Evolutionary conservation across 1,284 basidiomycete genomes (phyloP), one percentile per base, ranked within the genome.

Genomic region (Cutaneotrichosporon sp.): DNA sequence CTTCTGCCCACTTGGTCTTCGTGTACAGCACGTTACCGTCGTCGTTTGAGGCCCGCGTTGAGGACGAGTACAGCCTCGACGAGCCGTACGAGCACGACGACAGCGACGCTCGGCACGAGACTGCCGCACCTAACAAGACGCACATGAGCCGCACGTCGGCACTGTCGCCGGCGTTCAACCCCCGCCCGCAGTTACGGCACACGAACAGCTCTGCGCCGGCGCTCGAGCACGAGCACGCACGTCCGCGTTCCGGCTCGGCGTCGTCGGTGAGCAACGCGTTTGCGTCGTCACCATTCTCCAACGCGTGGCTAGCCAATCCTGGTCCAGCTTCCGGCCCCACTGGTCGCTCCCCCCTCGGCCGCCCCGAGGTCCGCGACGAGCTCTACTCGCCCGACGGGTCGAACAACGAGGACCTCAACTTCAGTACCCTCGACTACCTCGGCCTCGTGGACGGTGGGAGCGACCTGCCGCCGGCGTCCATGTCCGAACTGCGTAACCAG

Each of bases 341-440:
- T 13, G 48, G 56, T 17, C 49, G 62, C 42, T 70, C 69, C 18
- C 68, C 68, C 21, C 60, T 70, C 8, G 70, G 63, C 21, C 15
- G 61, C 57, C 39, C 47, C 8, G 63, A 64, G 45, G 87, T 86
- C 26, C 82, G 82, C 57, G 86, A 88, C 65, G 85, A 85, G 18
- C 56, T 69, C n/a, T 81, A 78, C 26, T 41, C 41, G 14, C 49
- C 55, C 30, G 42, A 49, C 38, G 39, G 44, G 14, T 18, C 39
- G 12, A 43, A 23, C 21, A 80, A 81, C 18, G 90, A 93, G 57
- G 88, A 92, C 53, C 88, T 90, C 71, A 88, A 91, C 68, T 88
- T 92, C 46, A 87, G 90, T 67, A 96, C 92, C 22, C 81, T 97
- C 59, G 91, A 93, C 74, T 96, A 96, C 72, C 86, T 97, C 49